Evolutionary conservation across 2,329 filamentous ascomycete genomes (phyloP).

Genomic region (Colletotrichum simmondsii): DNA sequence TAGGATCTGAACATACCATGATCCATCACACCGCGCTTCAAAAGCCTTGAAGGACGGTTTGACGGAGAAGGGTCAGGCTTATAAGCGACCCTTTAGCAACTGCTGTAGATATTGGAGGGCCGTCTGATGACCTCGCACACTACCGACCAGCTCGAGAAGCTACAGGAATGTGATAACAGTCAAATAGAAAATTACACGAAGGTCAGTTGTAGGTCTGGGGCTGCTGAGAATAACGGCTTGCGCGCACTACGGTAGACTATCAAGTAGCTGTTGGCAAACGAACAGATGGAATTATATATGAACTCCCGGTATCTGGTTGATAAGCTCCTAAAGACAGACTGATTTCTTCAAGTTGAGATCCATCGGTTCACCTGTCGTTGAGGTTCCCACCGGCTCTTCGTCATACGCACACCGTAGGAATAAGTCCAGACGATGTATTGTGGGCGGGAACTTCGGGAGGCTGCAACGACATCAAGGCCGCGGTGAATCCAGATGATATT

Average conservation of each 20-base stretch:
- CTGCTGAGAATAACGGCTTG: neutral
- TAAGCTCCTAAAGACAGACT: constrained; percentile 41
- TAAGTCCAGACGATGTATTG: constrained; percentile 50
- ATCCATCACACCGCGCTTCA: constrained; percentile 19
- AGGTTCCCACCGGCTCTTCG: constrained; percentile 38
- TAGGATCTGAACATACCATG: constrained; percentile 45
- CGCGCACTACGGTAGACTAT: too few relatives aligned
- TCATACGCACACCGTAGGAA: constrained; percentile 51
- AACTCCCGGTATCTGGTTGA: constrained; percentile 41
- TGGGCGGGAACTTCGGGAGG: constrained; percentile 44
- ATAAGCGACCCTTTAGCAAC: constrained; percentile 34
- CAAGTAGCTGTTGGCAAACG: neutral
- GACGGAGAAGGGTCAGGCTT: constrained; percentile 38
- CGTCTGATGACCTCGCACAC: constrained; percentile 44
- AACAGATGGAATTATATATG: constrained; percentile 38
- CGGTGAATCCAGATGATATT: constrained; percentile 48
- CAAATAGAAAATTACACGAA: constrained; percentile 41
- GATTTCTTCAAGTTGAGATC: constrained; percentile 47
- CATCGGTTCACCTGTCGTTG: constrained; percentile 50
- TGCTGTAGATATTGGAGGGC: constrained; percentile 39
- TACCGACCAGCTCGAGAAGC: constrained; percentile 44
- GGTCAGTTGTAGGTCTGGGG: neutral
- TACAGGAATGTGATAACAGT: constrained; percentile 46
- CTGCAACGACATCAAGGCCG: constrained; percentile 48
- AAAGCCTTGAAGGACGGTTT: constrained; percentile 43